Evolutionary conservation across 1,284 basidiomycete genomes (phyloP).

Genomic region (Cryptococcus sp.): DNA sequence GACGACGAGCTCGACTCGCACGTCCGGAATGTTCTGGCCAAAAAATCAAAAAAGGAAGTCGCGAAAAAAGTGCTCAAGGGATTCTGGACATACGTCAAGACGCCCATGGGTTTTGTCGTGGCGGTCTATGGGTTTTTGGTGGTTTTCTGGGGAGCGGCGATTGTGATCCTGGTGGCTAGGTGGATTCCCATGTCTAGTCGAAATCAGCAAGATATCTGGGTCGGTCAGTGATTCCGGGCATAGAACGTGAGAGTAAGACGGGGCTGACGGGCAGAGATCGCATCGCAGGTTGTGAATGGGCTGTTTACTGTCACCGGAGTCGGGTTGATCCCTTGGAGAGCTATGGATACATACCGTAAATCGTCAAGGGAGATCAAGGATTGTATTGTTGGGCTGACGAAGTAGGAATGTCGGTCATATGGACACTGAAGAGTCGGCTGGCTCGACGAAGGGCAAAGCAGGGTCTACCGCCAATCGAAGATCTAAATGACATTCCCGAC

Average conservation of each 20-base stretch:
- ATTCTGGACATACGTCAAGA: conserved; percentile 78
- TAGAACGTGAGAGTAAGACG: not conserved
- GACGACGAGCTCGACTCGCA: conserved; percentile 50
- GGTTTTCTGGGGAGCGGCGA: conserved; percentile 77
- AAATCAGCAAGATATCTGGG: conserved; percentile 40
- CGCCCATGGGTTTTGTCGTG: conserved; percentile 60
- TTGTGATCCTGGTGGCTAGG: conserved; percentile 63
- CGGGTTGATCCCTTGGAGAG: conserved; percentile 61
- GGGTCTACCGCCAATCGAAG: conserved; percentile 62
- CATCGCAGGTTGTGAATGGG: conserved; percentile 67
- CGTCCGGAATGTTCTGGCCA: conserved; percentile 64
- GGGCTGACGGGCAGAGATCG: conserved; percentile 56
- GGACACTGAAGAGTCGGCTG: conserved; percentile 61
- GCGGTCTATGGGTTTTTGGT: conserved; percentile 74
- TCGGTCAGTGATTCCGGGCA: conserved; percentile 19
- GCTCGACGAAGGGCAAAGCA: conserved; percentile 55
- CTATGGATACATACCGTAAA: conserved; percentile 70
- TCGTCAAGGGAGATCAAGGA: conserved; percentile 7
- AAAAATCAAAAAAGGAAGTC: conserved; percentile 55
- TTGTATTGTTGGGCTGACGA: no score
- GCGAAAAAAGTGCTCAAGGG: conserved; percentile 60
- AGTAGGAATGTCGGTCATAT: conserved; percentile 65
- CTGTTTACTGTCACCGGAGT: conserved; percentile 69
- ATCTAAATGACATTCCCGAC: conserved; percentile 71
- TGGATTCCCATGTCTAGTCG: conserved; percentile 41